These are phyloP conservation scores for Kodamaea neixiangensis DNA, from an alignment of 805 yeast species.

Conservation along the genomic window DNA sequence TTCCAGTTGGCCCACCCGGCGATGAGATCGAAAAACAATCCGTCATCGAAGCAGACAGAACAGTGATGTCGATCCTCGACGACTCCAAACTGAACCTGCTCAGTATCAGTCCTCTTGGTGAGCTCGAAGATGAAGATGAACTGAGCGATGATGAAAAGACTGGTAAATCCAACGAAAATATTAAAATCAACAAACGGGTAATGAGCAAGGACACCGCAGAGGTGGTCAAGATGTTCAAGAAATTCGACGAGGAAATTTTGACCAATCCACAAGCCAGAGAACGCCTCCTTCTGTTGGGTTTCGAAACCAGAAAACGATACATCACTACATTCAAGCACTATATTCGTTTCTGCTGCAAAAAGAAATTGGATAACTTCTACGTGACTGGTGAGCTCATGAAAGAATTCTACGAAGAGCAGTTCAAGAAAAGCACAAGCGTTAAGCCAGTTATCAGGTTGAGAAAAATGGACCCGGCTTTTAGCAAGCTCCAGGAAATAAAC, in stretches of 20 bases:
- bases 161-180: slow-evolving; percentile 15
- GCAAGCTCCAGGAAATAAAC: slow-evolving; percentile 18
- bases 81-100: not conserved
- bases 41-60: not conserved
- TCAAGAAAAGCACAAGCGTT: slow-evolving; percentile 14
- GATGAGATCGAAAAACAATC: not conserved
- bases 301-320: slow-evolving; percentile 19
- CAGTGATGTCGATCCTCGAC: not conserved
- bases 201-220: slow-evolving; percentile 19
- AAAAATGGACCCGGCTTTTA: slow-evolving; percentile 20
- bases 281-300: slow-evolving; percentile 15
- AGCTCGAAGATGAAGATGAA: not conserved
- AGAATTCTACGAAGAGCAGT: slow-evolving; percentile 17
- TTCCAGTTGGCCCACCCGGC: not conserved
- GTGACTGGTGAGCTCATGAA: slow-evolving; percentile 19
- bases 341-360: slow-evolving; percentile 16
- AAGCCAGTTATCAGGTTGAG: slow-evolving; percentile 18
- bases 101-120: not conserved
- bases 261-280: slow-evolving; percentile 18
- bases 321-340: slow-evolving; percentile 19
- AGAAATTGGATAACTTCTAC: slow-evolving; percentile 13
- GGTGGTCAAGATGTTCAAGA: slow-evolving; percentile 18
- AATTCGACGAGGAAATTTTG: slow-evolving; percentile 17
- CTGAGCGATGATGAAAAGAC: not conserved
- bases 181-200: slow-evolving; percentile 18